Evolutionary conservation across 306 rosid genomes (phyloP).

Genomic region (Prunus mira): DNA sequence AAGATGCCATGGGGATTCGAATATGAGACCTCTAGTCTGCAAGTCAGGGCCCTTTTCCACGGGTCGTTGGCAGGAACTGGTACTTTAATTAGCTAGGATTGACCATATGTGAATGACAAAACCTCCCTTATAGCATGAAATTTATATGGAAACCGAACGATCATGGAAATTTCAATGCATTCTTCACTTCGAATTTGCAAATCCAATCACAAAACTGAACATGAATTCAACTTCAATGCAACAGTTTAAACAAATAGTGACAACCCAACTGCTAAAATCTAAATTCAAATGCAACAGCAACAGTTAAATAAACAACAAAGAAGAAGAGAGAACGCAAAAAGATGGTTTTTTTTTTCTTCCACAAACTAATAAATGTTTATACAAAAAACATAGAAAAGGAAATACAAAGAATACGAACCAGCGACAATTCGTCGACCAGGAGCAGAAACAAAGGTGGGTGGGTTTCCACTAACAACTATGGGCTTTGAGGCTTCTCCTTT

Average conservation of each 20-base stretch:
- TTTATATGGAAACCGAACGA: neutral
- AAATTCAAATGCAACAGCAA: neutral
- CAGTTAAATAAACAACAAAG: neutral
- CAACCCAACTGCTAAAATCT: neutral
- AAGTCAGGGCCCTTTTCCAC: no score
- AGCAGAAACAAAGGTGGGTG: constrained; percentile 89
- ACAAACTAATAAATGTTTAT: neutral
- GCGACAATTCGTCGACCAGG: constrained; percentile 94
- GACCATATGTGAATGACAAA: neutral
- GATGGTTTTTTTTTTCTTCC: neutral
- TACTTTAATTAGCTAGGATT: neutral
- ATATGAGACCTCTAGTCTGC: no score
- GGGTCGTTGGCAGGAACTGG: neutral
- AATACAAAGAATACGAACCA: constrained; percentile 43
- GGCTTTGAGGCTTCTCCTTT: constrained; percentile 47
- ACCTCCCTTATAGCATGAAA: no score
- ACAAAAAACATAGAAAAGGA: neutral
- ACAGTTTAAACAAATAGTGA: neutral
- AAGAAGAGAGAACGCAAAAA: neutral
- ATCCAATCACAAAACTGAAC: constrained; percentile 7
- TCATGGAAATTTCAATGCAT: neutral
- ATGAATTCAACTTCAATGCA: neutral
- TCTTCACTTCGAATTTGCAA: constrained; percentile 8
- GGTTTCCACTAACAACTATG: constrained; percentile 71
- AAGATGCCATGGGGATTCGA: no score